Evolutionary conservation across 345 rosid genomes (phyloP).

Genomic region (Bruguiera sexangula): DNA sequence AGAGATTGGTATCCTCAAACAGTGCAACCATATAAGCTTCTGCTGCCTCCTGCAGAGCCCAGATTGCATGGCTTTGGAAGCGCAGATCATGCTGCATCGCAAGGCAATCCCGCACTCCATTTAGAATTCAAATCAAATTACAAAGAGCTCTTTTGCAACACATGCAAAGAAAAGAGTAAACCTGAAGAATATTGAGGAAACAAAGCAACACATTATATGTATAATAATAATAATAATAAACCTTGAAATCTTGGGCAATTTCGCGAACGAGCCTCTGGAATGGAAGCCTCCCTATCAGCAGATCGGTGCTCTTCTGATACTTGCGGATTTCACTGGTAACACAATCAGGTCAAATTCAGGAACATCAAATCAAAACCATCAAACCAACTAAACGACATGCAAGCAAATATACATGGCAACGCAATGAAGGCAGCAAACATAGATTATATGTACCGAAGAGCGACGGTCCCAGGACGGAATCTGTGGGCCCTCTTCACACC

Average conservation of each 20-base stretch:
- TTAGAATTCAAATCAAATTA: too few species aligned
- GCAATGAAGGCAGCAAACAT: too few species aligned
- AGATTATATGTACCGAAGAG: not conserved
- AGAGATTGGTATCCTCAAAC: conserved; percentile 7
- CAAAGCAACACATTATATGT: not conserved
- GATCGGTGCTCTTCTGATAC: conserved; percentile 1
- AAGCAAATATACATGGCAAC: not conserved
- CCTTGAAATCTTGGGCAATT: conserved; percentile 14
- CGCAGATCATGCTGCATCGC: not conserved
- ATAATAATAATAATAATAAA: not conserved
- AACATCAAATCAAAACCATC: not conserved
- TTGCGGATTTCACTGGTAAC: not conserved
- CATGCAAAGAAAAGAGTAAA: not conserved
- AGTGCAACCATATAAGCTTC: conserved; percentile 7
- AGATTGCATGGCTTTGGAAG: conserved; percentile 8
- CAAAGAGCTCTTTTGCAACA: too few species aligned
- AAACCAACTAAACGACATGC: not conserved
- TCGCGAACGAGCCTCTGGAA: conserved; percentile 7
- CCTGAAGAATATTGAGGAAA: not conserved
- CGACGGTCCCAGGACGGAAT: not conserved
- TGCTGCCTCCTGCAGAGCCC: conserved; percentile 4
- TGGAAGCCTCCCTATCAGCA: not conserved
- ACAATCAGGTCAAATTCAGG: not conserved
- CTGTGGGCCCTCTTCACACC: conserved; percentile 5
- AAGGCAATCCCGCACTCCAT: too few species aligned